These are phyloP conservation scores for Teratosphaeria gauchensis DNA, from an alignment of 2,329 filamentous ascomycete genomes.

Conservation along the genomic window DNA sequence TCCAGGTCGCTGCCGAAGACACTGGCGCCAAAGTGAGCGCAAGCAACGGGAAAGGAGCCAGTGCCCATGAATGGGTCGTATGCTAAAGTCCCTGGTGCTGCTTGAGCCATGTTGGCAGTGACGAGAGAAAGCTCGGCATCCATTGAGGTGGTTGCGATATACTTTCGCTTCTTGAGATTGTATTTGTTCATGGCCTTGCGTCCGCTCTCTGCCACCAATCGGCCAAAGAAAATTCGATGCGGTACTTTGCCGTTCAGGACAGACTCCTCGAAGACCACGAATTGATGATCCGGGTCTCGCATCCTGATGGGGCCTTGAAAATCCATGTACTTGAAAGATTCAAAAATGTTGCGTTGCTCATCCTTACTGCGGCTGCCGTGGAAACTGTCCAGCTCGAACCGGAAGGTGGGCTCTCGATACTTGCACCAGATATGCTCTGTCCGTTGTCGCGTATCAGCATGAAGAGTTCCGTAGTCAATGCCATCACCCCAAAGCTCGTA, in stretches of 20 bases:
- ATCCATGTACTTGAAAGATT: constrained; percentile 67
- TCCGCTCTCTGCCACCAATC: constrained; percentile 56
- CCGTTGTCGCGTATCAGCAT: constrained; percentile 50
- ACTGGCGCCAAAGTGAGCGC: constrained; percentile 78
- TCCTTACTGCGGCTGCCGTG: constrained; percentile 57
- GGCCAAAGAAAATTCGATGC: constrained; percentile 54
- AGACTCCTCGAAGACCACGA: constrained; percentile 79
- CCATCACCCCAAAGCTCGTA: constrained; percentile 84
- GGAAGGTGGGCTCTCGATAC: constrained; percentile 62
- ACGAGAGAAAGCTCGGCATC: constrained; percentile 86
- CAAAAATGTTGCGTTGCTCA: constrained; percentile 62
- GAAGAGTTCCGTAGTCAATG: constrained; percentile 55
- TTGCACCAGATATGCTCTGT: constrained; percentile 56
- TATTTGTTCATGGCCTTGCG: constrained; percentile 62
- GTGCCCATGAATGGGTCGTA: constrained; percentile 96
- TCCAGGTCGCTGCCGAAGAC: constrained; percentile 89
- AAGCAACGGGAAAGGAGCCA: constrained; percentile 83
- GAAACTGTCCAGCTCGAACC: constrained; percentile 76
- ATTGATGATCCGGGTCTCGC: constrained; percentile 61
- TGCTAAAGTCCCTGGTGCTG: constrained; percentile 71
- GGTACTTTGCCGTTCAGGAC: constrained; percentile 36
- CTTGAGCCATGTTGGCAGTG: constrained; percentile 82
- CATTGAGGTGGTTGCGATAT: constrained; percentile 96
- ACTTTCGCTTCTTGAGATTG: constrained; percentile 84
- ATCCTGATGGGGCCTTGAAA: constrained; percentile 73